phyloP scores from a whole-genome alignment of 441 rosid species.

The Brassica balearica region DNA sequence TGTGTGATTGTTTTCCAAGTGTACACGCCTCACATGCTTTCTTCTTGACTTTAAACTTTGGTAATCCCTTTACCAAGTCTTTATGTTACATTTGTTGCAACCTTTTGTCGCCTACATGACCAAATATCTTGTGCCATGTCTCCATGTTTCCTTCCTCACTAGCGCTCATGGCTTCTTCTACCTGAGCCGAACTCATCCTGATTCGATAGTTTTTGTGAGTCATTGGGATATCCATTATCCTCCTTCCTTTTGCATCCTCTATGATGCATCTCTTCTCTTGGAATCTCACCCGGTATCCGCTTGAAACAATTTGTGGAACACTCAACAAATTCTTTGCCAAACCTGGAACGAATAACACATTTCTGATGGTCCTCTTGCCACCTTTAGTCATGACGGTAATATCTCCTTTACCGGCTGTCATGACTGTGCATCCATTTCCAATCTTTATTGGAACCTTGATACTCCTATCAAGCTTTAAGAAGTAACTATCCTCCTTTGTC shows the following conservation, averaged over 20 bases:
- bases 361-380: background rate
- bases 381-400: background rate
- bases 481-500: background rate
- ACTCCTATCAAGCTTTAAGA: background rate
- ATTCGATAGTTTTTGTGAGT: background rate
- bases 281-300: background rate
- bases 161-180: background rate
- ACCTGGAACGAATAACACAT: background rate
- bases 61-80: background rate
- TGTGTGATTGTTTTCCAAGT: background rate
- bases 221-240: background rate
- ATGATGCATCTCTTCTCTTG: background rate
- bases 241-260: background rate
- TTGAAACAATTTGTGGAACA: background rate
- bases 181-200: background rate
- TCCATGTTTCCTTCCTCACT: background rate
- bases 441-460: background rate
- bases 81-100: background rate
- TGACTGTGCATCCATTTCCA: background rate
- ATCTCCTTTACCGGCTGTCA: background rate
- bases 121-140: background rate
- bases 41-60: background rate
- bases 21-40: background rate
- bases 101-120: background rate
- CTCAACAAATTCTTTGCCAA: background rate